Base-by-base conservation (phyloP, 306 rosid species). In the Quercus bicolor region DNA sequence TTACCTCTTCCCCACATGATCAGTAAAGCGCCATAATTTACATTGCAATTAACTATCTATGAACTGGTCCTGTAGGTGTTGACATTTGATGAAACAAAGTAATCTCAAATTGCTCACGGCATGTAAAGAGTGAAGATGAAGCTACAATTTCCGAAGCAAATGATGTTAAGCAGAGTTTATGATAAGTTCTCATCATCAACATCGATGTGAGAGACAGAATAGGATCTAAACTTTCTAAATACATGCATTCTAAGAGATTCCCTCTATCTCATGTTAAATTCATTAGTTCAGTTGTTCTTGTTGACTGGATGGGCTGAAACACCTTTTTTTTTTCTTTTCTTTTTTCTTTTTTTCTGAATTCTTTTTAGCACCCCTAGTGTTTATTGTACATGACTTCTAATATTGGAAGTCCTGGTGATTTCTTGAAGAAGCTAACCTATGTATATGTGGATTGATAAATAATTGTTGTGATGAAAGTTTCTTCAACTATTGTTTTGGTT, bases 41-140 rank as follows among this genome's bases (percentile, higher is more conserved):
- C 20, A 28, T 5, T 75, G 51, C 15, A 24, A 28, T 29, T 24
- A 24, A 57, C 11, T 75, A 14, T 24, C 8, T 60, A 37, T 73
- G 56, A 8, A 11, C 28, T 19, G 34, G 13, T 48, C 53, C 51
- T 73, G 3, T 13, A 84, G 87, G 79, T 68, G 51, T 68, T 80
- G 77, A 5, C n/a, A n/a, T 77, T 80, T 68, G 43, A 31, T 29
- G 87, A 70, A 79, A 13, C 4, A 54, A 23, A 31, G 9, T 76
- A 66, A 74, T 77, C 23, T 34, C 43, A 28, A 15, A 29, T 26
- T 15, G 34, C 69, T 24, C 0, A 10, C 1, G 43, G 69, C 43
- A 62, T 28, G 20, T 26, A 28, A 62, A 62, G 37, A 62, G 34
- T 62, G 69, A 62, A 12, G 70, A 64, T 29, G 70, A 28, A 28